phyloP scores from a whole-genome alignment of 768 basidiomycete species.

The Lactarius tabidus region DNA sequence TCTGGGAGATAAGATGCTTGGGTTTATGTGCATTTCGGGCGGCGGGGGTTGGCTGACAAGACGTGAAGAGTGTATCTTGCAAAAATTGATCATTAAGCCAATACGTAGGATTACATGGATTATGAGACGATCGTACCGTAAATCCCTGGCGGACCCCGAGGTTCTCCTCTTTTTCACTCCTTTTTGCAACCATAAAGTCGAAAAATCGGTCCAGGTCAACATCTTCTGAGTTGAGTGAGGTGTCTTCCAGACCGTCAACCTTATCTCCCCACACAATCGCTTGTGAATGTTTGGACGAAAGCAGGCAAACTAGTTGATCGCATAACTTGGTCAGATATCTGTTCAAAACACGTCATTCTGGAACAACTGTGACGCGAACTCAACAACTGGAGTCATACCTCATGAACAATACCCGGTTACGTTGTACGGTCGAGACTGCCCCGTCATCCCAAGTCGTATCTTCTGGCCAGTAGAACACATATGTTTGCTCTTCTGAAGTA shows the following conservation, averaged over 20 bases:
- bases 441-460: conserved; percentile 55
- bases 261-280: conserved; percentile 45
- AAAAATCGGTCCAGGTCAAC: conserved; percentile 49
- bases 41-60: background rate
- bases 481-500: conserved; percentile 33
- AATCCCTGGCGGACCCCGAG: conserved; percentile 45
- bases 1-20: background rate
- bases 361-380: background rate
- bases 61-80: conserved; percentile 2
- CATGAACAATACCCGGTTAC: conserved; percentile 61
- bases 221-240: too few relatives aligned
- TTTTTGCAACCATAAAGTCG: conserved; percentile 50
- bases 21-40: background rate
- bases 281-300: conserved; percentile 46
- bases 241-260: too few relatives aligned
- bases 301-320: conserved; percentile 52
- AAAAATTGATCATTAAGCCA: too few relatives aligned
- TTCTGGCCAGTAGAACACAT: conserved; percentile 61
- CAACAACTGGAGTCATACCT: conserved; percentile 44
- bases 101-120: too few relatives aligned
- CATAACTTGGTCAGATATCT: conserved; percentile 28
- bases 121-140: conserved; percentile 34
- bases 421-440: conserved; percentile 40
- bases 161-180: conserved; percentile 55
- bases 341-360: background rate